phyloP scores from a whole-genome alignment of 2,329 filamentous ascomycete genomes.

The Botrytis paeoniae region DNA sequence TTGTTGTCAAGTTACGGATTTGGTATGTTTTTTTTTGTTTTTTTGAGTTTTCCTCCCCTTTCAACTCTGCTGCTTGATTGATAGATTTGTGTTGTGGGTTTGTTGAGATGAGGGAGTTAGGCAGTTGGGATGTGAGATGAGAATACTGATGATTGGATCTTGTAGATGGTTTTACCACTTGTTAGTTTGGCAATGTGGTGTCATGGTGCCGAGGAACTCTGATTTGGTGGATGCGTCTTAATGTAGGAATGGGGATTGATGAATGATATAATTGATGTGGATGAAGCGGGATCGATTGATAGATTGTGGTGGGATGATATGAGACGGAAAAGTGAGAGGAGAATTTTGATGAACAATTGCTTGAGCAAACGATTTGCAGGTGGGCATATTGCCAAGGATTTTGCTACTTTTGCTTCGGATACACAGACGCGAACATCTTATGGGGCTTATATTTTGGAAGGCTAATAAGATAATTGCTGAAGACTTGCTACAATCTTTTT shows the following conservation, averaged over 20 bases:
- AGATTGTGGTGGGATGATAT: too few species aligned
- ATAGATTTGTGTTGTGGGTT: background rate
- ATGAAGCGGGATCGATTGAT: background rate
- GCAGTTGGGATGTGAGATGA: background rate
- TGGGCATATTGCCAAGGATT: background rate
- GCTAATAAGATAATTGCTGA: background rate
- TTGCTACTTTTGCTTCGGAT: background rate
- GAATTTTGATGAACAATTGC: background rate
- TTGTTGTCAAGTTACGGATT: constrained; percentile 6
- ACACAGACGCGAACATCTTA: background rate
- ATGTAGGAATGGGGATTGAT: background rate
- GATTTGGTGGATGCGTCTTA: too few species aligned
- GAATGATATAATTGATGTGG: background rate
- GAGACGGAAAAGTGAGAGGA: background rate
- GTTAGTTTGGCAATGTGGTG: constrained; percentile 8
- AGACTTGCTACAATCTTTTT: background rate
- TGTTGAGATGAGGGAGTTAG: background rate
- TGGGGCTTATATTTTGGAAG: background rate
- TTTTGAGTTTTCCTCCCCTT: background rate
- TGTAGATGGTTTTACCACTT: background rate
- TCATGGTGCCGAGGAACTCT: background rate
- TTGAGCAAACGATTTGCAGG: background rate
- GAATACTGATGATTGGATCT: background rate
- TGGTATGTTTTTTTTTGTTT: background rate
- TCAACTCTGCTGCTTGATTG: background rate